A percentile compares a stretch with the other conserved stretches of the same genome.
Conservation (phyloP, 306 rosid species). For the Dicorynia guianensis region DNA sequence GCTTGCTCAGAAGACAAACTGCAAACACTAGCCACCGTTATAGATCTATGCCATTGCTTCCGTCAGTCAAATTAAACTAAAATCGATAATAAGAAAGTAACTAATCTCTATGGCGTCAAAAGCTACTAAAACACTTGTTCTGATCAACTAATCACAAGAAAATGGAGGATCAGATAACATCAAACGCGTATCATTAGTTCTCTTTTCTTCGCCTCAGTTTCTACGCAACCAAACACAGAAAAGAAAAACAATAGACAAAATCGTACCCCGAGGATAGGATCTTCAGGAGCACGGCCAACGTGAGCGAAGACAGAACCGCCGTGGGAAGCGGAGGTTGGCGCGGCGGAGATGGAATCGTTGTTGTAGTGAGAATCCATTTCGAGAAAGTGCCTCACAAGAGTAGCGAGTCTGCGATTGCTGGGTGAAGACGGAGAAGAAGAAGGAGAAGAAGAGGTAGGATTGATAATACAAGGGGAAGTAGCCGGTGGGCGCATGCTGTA, state of each 20-base stretch:
- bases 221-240: neutral
- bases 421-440: slow-evolving; percentile 35
- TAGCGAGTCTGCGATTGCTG: slow-evolving; percentile 73
- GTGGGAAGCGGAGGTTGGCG: slow-evolving; percentile 59
- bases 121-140: neutral
- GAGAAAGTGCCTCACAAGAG: slow-evolving; percentile 60
- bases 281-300: slow-evolving; percentile 90
- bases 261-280: slow-evolving; percentile 94
- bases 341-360: slow-evolving; percentile 51
- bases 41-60: neutral
- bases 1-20: neutral
- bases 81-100: neutral
- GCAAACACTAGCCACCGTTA: neutral
- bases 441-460: neutral
- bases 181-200: neutral
- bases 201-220: no score
- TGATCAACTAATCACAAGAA: neutral
- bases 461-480: slow-evolving; percentile 26
- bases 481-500: slow-evolving; percentile 77
- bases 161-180: neutral
- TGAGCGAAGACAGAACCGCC: slow-evolving; percentile 80
- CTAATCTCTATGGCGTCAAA: neutral
- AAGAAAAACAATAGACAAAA: slow-evolving; percentile 1
- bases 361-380: slow-evolving; percentile 52
- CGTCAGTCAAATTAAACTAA: neutral